phyloP scores from a whole-genome alignment of 257 asterid species.

The Rehmannia glutinosa region DNA sequence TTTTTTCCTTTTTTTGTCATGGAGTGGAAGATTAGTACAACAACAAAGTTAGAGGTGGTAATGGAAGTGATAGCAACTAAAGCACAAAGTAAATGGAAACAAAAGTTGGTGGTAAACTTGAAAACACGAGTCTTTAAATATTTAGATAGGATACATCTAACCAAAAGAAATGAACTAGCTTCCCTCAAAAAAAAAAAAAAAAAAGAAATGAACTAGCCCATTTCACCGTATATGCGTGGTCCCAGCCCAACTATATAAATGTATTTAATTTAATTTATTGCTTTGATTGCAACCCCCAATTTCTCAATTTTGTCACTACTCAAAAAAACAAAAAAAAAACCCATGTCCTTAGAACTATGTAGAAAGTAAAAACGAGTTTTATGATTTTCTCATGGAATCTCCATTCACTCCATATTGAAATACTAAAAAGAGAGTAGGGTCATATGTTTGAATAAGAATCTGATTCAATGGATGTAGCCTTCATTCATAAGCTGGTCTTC shows the following conservation, averaged over 20 bases:
- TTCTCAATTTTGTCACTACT: background rate
- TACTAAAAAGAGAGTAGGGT: background rate
- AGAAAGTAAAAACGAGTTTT: background rate
- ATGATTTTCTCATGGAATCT: background rate
- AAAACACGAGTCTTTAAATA: no score
- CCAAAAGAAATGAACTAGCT: no score
- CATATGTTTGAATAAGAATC: slow-evolving; percentile 10
- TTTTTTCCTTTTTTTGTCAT: no score
- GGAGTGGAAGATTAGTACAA: no score
- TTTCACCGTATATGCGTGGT: background rate
- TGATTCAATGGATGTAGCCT: slow-evolving; percentile 18
- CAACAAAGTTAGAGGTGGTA: no score
- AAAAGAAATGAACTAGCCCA: background rate
- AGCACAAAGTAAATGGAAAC: no score
- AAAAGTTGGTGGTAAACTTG: no score
- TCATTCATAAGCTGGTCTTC: no score
- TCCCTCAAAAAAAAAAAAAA: no score
- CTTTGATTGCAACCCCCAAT: background rate
- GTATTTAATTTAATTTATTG: background rate
- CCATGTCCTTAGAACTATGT: background rate
- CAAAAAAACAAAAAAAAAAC: no score
- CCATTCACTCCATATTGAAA: background rate
- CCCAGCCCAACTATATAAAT: background rate
- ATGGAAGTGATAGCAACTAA: no score
- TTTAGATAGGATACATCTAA: no score